Evolutionary conservation across 2,329 filamentous ascomycete species (phyloP), one percentile per base, ranked within the genome.

Genomic region (Phialophora verrucosa): DNA sequence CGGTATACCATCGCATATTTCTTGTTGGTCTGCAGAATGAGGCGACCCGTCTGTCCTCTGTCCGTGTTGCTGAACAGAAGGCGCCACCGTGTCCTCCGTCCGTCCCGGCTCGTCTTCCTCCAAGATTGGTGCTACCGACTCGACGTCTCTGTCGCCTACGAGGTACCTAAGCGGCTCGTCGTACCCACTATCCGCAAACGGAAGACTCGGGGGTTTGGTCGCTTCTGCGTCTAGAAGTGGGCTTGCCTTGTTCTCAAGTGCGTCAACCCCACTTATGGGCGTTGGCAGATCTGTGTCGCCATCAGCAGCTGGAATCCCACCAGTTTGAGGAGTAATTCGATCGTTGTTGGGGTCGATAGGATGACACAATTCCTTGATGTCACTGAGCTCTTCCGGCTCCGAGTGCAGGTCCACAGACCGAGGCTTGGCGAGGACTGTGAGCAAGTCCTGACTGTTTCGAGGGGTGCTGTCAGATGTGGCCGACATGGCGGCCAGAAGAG

Each of bases 391-490:
- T 23, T n/a, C 17, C 14, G 8, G n/a, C 27, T 55, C 27, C 29
- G 25, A 35, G 8, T 17, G 29, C 17, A 32, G 8, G 12, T 55
- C 29, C 17, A 4, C 63, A 38, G 49, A 23, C 11, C 50, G 53
- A 20, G 17, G 47, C 51, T 44, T 59, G 32, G 55, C 47, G 23
- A 64, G 49, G 11, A 59, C 50, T 6, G 64, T 51, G n/a, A 70
- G 49, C 4, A 63, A 23, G 14, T 65, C 55, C 50, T 65, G 66
- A 42, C 70, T 72, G 47, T 67, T 70, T n/a, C 68, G 64, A 53
- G 70, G 69, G 20, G 71, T 71, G 42, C 65, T 69, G 32, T 71
- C 67, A 27, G 71, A 70, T 6, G 56, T 63, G 3, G 64, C 54
- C 50, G 69, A 68, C 44, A 38, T 53, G 42, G 60, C 60, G 8